phyloP scores from a whole-genome alignment of 1,284 basidiomycete species.

The Ceratobasidium sp. region DNA sequence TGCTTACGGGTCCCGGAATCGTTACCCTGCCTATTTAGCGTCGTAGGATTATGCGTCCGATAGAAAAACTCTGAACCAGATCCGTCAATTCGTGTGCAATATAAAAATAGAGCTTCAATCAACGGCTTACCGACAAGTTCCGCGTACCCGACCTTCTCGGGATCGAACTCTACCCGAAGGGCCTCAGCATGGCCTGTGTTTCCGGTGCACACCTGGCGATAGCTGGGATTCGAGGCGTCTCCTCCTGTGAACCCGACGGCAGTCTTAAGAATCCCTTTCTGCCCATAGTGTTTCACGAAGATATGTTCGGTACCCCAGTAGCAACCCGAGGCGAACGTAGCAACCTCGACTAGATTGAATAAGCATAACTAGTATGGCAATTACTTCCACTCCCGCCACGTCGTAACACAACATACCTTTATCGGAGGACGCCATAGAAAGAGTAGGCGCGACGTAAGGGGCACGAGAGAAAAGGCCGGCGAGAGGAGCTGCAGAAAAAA shows the following conservation, averaged over 20 bases:
- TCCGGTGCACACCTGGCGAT: conserved; percentile 85
- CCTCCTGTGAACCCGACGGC: conserved; percentile 88
- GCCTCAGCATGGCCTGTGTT: conserved; percentile 92
- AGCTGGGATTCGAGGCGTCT: conserved; percentile 70
- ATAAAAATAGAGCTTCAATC: conserved; percentile 43
- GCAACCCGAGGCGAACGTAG: conserved; percentile 85
- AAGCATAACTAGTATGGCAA: not conserved
- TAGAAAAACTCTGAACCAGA: conserved; percentile 85
- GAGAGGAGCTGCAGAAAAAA: conserved; percentile 30
- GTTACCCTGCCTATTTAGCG: conserved; percentile 80
- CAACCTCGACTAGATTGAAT: conserved; percentile 65
- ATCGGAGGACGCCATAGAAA: conserved; percentile 47
- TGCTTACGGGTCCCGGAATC: conserved; percentile 83
- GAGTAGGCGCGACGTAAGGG: conserved; percentile 39
- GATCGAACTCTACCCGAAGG: conserved; percentile 88
- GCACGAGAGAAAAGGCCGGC: conserved; percentile 44
- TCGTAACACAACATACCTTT: conserved; percentile 40
- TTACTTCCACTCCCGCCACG: not conserved
- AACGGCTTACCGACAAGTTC: conserved; percentile 78
- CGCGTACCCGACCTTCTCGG: conserved; percentile 79
- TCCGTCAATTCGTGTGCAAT: conserved; percentile 20
- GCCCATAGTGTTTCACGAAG: conserved; percentile 66
- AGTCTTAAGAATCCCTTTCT: conserved; percentile 67
- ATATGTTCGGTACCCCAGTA: conserved; percentile 60
- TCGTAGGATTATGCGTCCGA: conserved; percentile 95